Base-by-base conservation (phyloP, 2,329 filamentous ascomycete genomes). In the Sporothrix globosa region DNA sequence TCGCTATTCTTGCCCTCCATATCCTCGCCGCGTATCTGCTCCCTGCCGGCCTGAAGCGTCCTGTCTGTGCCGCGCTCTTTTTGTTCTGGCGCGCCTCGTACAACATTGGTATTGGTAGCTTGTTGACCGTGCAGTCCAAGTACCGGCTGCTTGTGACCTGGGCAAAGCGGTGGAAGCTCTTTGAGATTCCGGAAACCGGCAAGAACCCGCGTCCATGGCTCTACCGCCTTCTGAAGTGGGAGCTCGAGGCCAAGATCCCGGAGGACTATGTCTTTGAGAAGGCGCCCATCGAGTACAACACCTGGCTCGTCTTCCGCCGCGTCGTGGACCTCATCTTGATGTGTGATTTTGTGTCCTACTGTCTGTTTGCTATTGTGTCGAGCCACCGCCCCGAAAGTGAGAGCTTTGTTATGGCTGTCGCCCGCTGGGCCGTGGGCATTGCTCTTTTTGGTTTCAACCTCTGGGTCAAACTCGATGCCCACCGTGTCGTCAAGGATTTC, bases 291-390 rank as follows among this genome's bases (percentile, higher is more conserved):
- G 96, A 99, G 86, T 99, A 98, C 87, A 99, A 99, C 83, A 97
- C 96, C 54, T 99, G 96, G 96, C 87, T 99, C 70, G 88, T 97
- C 75, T 99, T 99, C 83, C 91, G 96, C 75, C 90, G 96, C 76
- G 88, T 98, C 44, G 96, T 98, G 78, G 96, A 99, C 82, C 83
- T 99, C 79, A 97, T 98, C 78, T 85, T 99, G 78, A 97, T 99
- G 93, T 97, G 94, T 85, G 96, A 99, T 83, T 99, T 99, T 80
- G 90, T 92, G 73, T 97, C 95, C 65, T 99, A 98, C 85, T 96
- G 92, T 80, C 88, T 97, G 71, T 99, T 98, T 82, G 95, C 96
- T 75, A 88, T 97, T 76, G 92, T 95, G 72, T 97, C 94, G 81
- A 90, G 89, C 73, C 88, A 90, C 77, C 89, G 86, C 50, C 96